phyloP scores from a whole-genome alignment of 208 protist species.

The Acanthamoeba pearcei region DNA sequence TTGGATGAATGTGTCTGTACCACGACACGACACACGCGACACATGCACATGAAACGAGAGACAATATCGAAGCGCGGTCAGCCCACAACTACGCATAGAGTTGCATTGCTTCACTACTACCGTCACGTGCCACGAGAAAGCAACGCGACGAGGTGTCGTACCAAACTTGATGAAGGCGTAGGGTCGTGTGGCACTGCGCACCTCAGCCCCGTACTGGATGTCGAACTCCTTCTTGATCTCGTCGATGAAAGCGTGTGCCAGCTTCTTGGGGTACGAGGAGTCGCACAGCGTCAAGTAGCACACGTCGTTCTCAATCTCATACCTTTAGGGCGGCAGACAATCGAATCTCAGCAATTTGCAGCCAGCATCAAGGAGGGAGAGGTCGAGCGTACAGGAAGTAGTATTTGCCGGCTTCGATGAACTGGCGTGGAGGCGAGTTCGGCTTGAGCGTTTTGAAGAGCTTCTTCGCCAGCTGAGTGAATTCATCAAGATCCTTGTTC shows the following conservation, averaged over 20 bases:
- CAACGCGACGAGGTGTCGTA: background rate
- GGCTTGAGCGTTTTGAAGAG: slow-evolving; percentile 22
- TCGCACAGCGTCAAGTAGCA: slow-evolving; percentile 89
- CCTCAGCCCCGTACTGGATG: slow-evolving; percentile 80
- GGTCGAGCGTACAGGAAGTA: slow-evolving; percentile 56
- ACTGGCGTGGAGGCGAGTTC: slow-evolving; percentile 1
- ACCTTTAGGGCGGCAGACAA: slow-evolving; percentile 69
- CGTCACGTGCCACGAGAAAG: background rate
- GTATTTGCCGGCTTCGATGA: slow-evolving; percentile 50
- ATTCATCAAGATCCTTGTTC: slow-evolving; percentile 41
- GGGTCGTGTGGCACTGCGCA: slow-evolving; percentile 83
- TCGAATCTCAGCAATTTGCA: no score
- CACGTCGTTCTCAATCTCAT: slow-evolving; percentile 87
- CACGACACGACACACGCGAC: background rate
- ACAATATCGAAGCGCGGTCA: no score
- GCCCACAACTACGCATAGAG: no score
- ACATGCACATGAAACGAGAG: no score
- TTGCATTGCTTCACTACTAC: no score
- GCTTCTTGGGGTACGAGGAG: slow-evolving; percentile 87
- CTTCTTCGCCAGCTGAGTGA: slow-evolving; percentile 11
- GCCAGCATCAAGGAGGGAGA: background rate
- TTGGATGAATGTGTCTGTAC: slow-evolving; percentile 89
- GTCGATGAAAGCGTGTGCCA: slow-evolving; percentile 85
- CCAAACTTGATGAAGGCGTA: slow-evolving; percentile 89
- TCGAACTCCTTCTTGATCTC: slow-evolving; percentile 88